Evolutionary conservation across 768 basidiomycete genomes (phyloP).

Genomic region (Suillus paluster): DNA sequence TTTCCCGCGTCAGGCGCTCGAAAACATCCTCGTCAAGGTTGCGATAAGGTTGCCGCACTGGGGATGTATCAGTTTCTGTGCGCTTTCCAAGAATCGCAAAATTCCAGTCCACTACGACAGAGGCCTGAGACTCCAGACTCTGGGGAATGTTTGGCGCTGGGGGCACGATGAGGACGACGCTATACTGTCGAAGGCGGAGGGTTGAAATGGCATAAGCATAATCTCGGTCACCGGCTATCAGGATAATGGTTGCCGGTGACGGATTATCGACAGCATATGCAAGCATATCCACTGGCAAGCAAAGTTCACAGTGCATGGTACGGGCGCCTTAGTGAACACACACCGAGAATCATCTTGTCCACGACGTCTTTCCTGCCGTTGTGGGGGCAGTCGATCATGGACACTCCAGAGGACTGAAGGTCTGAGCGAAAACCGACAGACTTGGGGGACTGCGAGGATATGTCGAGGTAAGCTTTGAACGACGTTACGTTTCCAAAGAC

Average conservation of each 20-base stretch:
- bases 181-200: constrained; percentile 56
- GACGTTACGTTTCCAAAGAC: constrained; percentile 49
- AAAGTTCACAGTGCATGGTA: constrained; percentile 9
- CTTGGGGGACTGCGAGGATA: constrained; percentile 44
- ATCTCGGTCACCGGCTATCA: constrained; percentile 74
- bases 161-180: constrained; percentile 54
- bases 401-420: constrained; percentile 49
- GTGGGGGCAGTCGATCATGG: constrained; percentile 42
- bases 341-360: constrained; percentile 54
- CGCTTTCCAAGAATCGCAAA: constrained; percentile 40
- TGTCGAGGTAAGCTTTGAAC: constrained; percentile 60
- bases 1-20: constrained; percentile 23
- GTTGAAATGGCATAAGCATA: constrained; percentile 64
- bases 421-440: constrained; percentile 42
- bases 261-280: constrained; percentile 65
- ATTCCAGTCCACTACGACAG: constrained; percentile 55
- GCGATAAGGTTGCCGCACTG: constrained; percentile 28
- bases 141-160: constrained; percentile 39
- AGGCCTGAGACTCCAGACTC: constrained; percentile 59
- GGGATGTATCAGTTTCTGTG: constrained; percentile 15
- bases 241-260: constrained; percentile 55
- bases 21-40: constrained; percentile 29
- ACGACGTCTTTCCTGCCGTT: constrained; percentile 42
- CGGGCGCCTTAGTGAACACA: constrained; percentile 13
- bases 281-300: constrained; percentile 63